Conservation (phyloP, 2,329 filamentous ascomycete genomes). For the Sclerotinia borealis region DNA sequence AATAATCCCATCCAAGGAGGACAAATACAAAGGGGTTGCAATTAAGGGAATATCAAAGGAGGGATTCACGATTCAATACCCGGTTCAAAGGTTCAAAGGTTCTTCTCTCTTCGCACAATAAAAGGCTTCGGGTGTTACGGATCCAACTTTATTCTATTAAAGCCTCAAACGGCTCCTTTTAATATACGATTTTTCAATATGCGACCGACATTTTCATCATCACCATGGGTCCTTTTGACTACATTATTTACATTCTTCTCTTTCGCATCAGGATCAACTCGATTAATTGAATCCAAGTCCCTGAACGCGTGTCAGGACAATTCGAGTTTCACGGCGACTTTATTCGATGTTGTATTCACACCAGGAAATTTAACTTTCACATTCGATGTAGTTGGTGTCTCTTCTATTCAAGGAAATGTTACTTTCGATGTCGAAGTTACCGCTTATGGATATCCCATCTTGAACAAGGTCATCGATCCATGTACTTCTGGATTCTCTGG, state of each 20-base stretch:
- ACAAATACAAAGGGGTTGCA: background rate
- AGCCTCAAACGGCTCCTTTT: conserved; percentile 22
- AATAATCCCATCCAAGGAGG: background rate
- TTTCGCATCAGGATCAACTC: conserved; percentile 21
- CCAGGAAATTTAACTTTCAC: conserved; percentile 66
- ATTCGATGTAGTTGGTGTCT: conserved; percentile 74
- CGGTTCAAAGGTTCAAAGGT: background rate
- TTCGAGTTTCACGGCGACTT: conserved; percentile 78
- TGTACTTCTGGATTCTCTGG: conserved; percentile 63
- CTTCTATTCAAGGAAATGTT: conserved; percentile 77
- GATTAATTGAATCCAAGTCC: conserved; percentile 65
- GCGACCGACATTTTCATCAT: conserved; percentile 25
- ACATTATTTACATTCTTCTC: conserved; percentile 28
- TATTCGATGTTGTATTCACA: conserved; percentile 80
- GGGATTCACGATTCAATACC: background rate
- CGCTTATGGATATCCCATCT: conserved; percentile 74
- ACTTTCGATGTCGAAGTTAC: conserved; percentile 68
- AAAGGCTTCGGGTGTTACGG: conserved; percentile 1
- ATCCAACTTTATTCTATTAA: background rate
- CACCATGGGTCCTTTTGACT: conserved; percentile 26
- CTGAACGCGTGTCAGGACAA: conserved; percentile 79
- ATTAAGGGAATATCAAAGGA: background rate
- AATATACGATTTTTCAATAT: conserved; percentile 22
- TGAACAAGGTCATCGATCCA: conserved; percentile 65
- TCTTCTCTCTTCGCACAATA: background rate